Base-by-base conservation (phyloP, 1,139 yeast species). In the Kurtzmaniella natalensis region DNA sequence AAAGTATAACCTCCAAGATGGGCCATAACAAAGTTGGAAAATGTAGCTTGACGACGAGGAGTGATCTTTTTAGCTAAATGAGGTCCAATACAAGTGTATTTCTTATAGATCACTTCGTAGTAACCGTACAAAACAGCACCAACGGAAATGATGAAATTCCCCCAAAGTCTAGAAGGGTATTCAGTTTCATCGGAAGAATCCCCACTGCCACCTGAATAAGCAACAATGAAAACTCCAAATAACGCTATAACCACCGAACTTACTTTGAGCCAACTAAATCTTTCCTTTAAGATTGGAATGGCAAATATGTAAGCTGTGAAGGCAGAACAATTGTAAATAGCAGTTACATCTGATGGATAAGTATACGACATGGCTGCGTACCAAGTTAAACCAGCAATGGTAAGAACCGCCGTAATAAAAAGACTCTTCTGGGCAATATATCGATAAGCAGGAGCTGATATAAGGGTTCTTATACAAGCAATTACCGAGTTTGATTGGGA, bases 91-190 rank as follows among this genome's bases (percentile, higher is more conserved):
- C 95, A 85, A 10, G 81, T 72, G 44, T 74, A 66, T 46, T 76
- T 76, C 57, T 87, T 87, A 65, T 86, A 87, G 27, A 84, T 61
- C 3, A 86, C 95, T 52, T 87, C 96, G 53, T 87, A 87, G 37
- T 83, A 72, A 2, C 96, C 96, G 47, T 86, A 87, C 37, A 85
- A 52, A 2, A 87, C 64, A 0, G 95, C 92, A n/a, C 96, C 96
- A 6, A 71, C 48, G 1, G 81, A 74, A 35, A 87, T 86, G 27
- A 85, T 66, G 23, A 81, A 38, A 48, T 87, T 85, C 9, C 96
- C 96, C 53, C 75, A 55, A 20, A 80, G 59, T 38, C 94, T 60
- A 47, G 78, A 66, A 2, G 89, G 87, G 45, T 77, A 78, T 5
- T 47, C 50, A 4, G 48, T 47, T 10, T 51, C 43, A 7, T 13